phyloP scores from a whole-genome alignment of 345 rosid species.

The Lepidium sativum region DNA sequence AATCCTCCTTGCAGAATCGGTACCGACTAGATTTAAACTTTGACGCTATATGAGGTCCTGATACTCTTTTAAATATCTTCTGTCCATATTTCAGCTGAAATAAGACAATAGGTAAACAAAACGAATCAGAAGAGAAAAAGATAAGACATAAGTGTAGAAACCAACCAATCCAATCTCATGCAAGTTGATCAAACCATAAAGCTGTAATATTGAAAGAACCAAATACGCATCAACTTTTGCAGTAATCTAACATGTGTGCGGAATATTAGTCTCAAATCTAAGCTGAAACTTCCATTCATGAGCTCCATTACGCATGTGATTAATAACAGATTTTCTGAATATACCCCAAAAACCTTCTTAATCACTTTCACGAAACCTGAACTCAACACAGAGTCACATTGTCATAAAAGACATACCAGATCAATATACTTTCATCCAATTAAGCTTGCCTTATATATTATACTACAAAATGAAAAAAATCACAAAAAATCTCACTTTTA shows the following conservation, averaged over 20 bases:
- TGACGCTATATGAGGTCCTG: conserved; percentile 50
- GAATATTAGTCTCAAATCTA: neutral
- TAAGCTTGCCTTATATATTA: too few relatives aligned
- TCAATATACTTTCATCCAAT: too few relatives aligned
- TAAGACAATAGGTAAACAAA: neutral
- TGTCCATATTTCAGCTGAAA: conserved; percentile 69
- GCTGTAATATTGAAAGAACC: neutral
- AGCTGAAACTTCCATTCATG: neutral
- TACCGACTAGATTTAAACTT: conserved; percentile 56
- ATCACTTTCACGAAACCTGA: neutral
- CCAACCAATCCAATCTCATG: neutral
- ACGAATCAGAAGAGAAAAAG: neutral
- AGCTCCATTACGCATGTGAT: neutral
- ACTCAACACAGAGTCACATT: neutral
- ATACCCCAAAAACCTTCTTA: neutral
- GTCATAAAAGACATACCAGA: neutral
- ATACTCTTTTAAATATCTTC: conserved; percentile 48
- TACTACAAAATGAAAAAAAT: too few relatives aligned
- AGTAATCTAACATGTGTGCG: neutral
- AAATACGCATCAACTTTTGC: neutral
- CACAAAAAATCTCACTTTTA: too few relatives aligned
- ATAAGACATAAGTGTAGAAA: neutral
- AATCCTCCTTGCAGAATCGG: conserved; percentile 72
- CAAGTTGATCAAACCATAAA: neutral
- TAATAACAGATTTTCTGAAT: neutral